Percentiles rank a stretch among this genome's conserved stretches.
Conservation (phyloP, 2,329 filamentous ascomycete genomes). For the Trichoderma lentiforme region DNA sequence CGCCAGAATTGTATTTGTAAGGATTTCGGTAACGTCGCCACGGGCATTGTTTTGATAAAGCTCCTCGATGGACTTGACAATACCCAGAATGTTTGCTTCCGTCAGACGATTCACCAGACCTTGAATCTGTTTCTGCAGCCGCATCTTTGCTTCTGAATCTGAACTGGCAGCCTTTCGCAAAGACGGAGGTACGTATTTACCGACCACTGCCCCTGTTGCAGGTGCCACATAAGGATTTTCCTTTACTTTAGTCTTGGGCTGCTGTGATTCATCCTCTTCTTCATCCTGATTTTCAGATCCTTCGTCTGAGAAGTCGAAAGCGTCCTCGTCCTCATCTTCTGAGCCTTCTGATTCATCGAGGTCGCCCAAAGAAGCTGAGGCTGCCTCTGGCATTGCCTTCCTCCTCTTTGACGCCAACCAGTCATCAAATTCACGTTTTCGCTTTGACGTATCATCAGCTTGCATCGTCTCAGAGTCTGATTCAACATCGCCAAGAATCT, state of each 20-base stretch:
- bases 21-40: constrained; percentile 79
- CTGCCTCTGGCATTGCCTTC: constrained; percentile 25
- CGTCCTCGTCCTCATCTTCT: constrained; percentile 26
- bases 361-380: constrained; percentile 15
- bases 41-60: constrained; percentile 81
- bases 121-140: constrained; percentile 76
- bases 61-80: constrained; percentile 76
- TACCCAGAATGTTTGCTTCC: constrained; percentile 82
- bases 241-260: constrained; percentile 47
- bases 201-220: constrained; percentile 40
- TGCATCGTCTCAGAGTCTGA: constrained; percentile 48
- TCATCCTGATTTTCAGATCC: constrained; percentile 31
- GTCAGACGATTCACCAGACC: constrained; percentile 91
- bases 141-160: constrained; percentile 63
- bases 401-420: constrained; percentile 55
- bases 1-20: constrained; percentile 75
- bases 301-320: constrained; percentile 28
- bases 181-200: constrained; percentile 89
- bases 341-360: constrained; percentile 24
- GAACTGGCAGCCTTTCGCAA: constrained; percentile 62
- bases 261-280: constrained; percentile 25
- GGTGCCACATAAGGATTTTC: constrained; percentile 93
- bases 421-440: constrained; percentile 54
- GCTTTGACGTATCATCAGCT: constrained; percentile 57
- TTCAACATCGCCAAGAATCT: constrained; percentile 65